These are phyloP conservation scores for Tephrocybe sp. DNA, from an alignment of 768 basidiomycete genomes.

Conservation along the genomic window DNA sequence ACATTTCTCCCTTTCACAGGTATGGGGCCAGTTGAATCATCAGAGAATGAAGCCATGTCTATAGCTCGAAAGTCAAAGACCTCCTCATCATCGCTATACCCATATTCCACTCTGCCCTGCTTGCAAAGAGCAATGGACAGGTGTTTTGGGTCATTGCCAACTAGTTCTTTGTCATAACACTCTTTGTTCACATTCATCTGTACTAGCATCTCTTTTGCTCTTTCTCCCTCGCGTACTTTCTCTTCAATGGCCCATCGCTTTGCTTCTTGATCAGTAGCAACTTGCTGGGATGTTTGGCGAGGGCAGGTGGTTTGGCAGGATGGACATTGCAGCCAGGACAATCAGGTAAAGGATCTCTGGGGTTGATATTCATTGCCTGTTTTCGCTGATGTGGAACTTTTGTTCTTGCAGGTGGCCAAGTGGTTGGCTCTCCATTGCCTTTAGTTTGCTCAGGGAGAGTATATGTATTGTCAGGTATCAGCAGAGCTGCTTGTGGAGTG, in stretches of 20 bases:
- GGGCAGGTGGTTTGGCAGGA: neutral
- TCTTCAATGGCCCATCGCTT: neutral
- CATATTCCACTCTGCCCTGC: neutral
- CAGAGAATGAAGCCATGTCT: neutral
- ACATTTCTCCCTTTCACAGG: neutral
- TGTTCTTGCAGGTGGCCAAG: no score
- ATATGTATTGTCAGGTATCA: no score
- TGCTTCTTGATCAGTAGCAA: neutral
- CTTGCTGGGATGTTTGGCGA: neutral
- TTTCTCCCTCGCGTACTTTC: neutral
- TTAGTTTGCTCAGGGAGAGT: no score
- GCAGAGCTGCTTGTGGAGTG: no score
- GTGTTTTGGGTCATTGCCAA: neutral
- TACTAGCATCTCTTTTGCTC: neutral
- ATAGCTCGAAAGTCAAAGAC: slow-evolving; percentile 4
- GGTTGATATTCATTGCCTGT: neutral
- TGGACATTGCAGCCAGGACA: neutral
- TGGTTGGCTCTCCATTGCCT: no score
- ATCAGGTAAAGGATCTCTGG: neutral
- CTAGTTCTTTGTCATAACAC: neutral
- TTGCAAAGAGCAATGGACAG: slow-evolving; percentile 1
- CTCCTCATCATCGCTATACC: slow-evolving; percentile 2
- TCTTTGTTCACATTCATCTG: neutral
- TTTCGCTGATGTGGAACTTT: no score
- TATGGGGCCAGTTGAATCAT: neutral